A percentile compares a stretch with the other conserved stretches of the same genome.
Evolutionary conservation across 495 filamentous ascomycete species (phyloP).

Genomic region (Cladorrhinum samala): DNA sequence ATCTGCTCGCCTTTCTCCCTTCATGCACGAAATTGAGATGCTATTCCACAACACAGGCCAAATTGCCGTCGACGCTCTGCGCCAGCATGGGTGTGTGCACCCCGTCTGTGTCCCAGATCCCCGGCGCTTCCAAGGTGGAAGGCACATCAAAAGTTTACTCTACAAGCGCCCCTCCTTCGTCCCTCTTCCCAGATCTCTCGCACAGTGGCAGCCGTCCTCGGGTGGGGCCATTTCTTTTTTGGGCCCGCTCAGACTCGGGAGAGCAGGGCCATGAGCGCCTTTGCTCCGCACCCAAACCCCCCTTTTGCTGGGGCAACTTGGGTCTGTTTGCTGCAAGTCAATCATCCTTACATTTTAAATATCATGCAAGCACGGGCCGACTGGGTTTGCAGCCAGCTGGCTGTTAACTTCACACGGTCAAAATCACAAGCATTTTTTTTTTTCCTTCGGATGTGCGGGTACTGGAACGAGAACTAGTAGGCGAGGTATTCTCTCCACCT

Average conservation of each 20-base stretch:
- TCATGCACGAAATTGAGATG: no score
- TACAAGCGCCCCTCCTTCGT: not conserved
- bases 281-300: not conserved
- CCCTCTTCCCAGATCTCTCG: not conserved
- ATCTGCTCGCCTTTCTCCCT: no score
- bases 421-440: not conserved
- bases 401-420: not conserved
- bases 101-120: not conserved
- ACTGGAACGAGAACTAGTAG: no score
- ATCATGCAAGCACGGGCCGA: conserved; percentile 1
- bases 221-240: not conserved
- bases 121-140: not conserved
- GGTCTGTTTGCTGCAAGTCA: conserved; percentile 2
- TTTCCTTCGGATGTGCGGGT: no score
- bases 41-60: no score
- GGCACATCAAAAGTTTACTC: not conserved
- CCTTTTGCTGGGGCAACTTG: not conserved
- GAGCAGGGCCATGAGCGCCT: not conserved
- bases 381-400: not conserved
- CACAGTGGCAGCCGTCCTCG: not conserved
- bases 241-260: not conserved
- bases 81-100: no score
- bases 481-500: no score
- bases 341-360: conserved; percentile 6
- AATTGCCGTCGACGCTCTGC: no score